Evolutionary conservation across 345 rosid species (phyloP).

Genomic region (Sonneratia alba): DNA sequence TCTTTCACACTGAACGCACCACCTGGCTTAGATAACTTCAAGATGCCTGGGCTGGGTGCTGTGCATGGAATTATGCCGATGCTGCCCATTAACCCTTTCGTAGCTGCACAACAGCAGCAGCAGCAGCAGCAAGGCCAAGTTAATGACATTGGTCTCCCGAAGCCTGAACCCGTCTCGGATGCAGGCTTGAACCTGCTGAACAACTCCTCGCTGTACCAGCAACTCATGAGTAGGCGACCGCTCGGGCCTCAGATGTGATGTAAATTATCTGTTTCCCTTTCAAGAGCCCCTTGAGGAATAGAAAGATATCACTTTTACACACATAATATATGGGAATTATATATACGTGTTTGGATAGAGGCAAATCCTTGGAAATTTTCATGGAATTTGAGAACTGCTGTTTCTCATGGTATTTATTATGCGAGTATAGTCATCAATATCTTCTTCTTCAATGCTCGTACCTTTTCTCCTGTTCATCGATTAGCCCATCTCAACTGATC

Average conservation of each 20-base stretch:
- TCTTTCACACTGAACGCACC: slow-evolving; percentile 58
- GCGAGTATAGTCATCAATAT: neutral
- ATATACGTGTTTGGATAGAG: neutral
- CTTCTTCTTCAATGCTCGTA: neutral
- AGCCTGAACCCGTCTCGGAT: slow-evolving; percentile 65
- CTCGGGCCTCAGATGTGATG: slow-evolving; percentile 59
- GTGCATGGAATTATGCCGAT: slow-evolving; percentile 52
- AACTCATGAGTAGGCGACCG: slow-evolving; percentile 75
- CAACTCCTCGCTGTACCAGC: slow-evolving; percentile 50
- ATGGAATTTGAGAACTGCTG: neutral
- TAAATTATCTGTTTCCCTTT: neutral
- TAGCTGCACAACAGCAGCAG: slow-evolving; percentile 12
- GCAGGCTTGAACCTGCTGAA: slow-evolving; percentile 43
- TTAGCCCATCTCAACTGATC: neutral
- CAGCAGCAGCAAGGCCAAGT: slow-evolving; percentile 11
- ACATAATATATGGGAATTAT: slow-evolving; percentile 2
- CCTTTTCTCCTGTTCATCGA: neutral
- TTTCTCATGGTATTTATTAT: neutral
- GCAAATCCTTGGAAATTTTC: neutral
- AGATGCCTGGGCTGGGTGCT: slow-evolving; percentile 55
- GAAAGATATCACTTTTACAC: slow-evolving; percentile 16
- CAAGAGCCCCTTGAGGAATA: neutral
- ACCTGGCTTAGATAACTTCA: slow-evolving; percentile 40
- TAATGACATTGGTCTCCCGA: slow-evolving; percentile 49
- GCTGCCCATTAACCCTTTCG: slow-evolving; percentile 42